A percentile compares a stretch with the other conserved stretches of the same genome.
These are phyloP conservation scores for Metschnikowia baotianmanensis DNA, from an alignment of 805 yeast species.

Conservation along the genomic window DNA sequence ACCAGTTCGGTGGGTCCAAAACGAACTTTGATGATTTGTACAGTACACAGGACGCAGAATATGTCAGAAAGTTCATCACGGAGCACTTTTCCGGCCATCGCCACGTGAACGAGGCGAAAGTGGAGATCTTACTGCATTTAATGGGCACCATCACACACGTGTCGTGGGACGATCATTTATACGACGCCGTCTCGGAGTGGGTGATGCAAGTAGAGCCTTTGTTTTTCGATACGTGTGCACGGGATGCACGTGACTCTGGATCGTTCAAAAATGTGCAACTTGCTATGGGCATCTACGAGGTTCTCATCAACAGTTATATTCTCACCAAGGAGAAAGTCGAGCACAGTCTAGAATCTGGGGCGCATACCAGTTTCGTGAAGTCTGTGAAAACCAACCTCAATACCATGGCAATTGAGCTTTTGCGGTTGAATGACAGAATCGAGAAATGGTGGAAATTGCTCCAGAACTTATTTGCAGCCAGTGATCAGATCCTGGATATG, in stretches of 20 bases:
- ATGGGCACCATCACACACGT: slow-evolving; percentile 13
- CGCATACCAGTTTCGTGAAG: slow-evolving; percentile 16
- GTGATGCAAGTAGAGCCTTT: slow-evolving; percentile 28
- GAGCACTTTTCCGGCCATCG: slow-evolving; percentile 11
- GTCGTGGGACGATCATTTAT: slow-evolving; percentile 23
- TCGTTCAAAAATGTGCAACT: slow-evolving; percentile 18
- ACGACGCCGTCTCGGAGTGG: slow-evolving; percentile 35
- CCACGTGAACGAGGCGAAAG: slow-evolving; percentile 25
- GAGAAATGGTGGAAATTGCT: slow-evolving; percentile 42
- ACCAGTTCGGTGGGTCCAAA: slow-evolving; percentile 10
- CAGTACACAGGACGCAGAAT: slow-evolving; percentile 4
- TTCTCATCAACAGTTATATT: slow-evolving; percentile 44
- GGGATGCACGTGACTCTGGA: neutral
- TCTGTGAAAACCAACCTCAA: slow-evolving; percentile 24
- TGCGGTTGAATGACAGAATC: slow-evolving; percentile 42
- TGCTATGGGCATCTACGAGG: slow-evolving; percentile 44
- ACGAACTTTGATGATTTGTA: slow-evolving; percentile 6
- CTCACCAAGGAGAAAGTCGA: slow-evolving; percentile 28
- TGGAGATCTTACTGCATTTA: slow-evolving; percentile 24
- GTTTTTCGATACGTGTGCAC: slow-evolving; percentile 13
- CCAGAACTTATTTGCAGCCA: neutral
- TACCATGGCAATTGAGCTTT: slow-evolving; percentile 38
- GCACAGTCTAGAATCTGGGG: slow-evolving; percentile 17
- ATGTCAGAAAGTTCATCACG: slow-evolving; percentile 17
- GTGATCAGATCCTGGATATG: neutral